Base-by-base conservation (phyloP, 2,329 filamentous ascomycete genomes). In the Hortaea sp. region DNA sequence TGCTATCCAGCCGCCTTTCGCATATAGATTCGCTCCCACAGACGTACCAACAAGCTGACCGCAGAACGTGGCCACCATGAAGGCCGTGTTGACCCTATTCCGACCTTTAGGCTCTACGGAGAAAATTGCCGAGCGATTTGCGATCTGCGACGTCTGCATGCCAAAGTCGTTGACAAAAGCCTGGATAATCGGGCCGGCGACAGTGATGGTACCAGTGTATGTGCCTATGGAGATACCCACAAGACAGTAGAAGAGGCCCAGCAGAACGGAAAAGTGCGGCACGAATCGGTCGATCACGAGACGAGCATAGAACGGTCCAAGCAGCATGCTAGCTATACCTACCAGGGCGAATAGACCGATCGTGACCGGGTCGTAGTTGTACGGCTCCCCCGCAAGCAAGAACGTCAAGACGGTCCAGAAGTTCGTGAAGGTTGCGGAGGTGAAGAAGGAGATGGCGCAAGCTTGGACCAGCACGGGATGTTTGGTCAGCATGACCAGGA, bases 361-460 rank as follows among this genome's bases (percentile, higher is more conserved):
- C 4, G 75, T 71, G 0, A 87, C 62, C 0, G 83, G 78, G 0
- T 73, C 67, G 60, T 84, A 89, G 45, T 74, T 63, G 59, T 87
- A 94, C 0, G 85, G 85, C 2, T 75, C 66, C 0, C 76, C 81
- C 0, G 84, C 77, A 12, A 94, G 76, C 5, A 92, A 72, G 60
- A 94, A 94, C 0, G 85, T 90, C 34, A 92, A 64, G 0, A 85
- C 90, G 0, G 82, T 85, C 82, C 82, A 85, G 68, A 81, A 83
- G 29, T 64, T 70, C 2, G 81, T 85, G 61, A 85, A 85, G 1
- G 76, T 78, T 0, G 74, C 72, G 5, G 74, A 73, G 5, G 72
- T 73, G 52, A 81, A 74, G 57, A 87, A 82, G 0, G 77, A 74
- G 28, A 88, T 75, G 1, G 87, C 60, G 41, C 81, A 82, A 0